Conservation (phyloP, 176 grass and related monocot genomes). For the Puya raimondii region DNA sequence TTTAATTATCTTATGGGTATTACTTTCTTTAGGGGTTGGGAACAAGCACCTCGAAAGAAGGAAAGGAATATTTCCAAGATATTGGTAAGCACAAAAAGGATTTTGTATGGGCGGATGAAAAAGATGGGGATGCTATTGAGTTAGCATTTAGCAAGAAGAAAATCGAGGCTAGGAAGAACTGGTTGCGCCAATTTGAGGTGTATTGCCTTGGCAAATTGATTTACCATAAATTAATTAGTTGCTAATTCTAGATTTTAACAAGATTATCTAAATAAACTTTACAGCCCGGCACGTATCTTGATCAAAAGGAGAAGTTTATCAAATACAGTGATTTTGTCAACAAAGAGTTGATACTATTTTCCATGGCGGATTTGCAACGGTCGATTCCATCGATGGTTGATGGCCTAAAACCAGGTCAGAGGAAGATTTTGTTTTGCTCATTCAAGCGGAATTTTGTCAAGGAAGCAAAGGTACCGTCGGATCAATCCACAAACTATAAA, state of each 20-base stretch:
- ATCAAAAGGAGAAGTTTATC: conserved; percentile 40
- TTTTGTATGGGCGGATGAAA: conserved; percentile 47
- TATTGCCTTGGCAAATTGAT: background rate
- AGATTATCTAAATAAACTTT: background rate
- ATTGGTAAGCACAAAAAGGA: conserved; percentile 55
- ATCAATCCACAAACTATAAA: no score
- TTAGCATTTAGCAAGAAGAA: conserved; percentile 91
- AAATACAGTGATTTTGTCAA: conserved; percentile 95
- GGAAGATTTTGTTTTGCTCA: conserved; percentile 82
- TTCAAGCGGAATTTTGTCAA: conserved; percentile 78
- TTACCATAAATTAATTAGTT: no score
- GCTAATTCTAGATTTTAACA: no score
- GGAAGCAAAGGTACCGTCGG: conserved; percentile 50
- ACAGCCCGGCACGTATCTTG: conserved; percentile 72
- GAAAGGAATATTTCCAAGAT: conserved; percentile 43
- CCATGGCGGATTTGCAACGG: conserved; percentile 74
- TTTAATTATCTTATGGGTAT: background rate
- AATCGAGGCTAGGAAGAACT: conserved; percentile 55
- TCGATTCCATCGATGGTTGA: conserved; percentile 96
- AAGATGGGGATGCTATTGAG: conserved; percentile 60
- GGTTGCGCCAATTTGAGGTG: conserved; percentile 76
- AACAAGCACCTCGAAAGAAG: conserved; percentile 71
- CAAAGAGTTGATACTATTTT: conserved; percentile 86
- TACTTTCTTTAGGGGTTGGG: conserved; percentile 49
- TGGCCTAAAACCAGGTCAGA: conserved; percentile 65